Evolutionary conservation across 2,329 filamentous ascomycete genomes (phyloP), one percentile per base, ranked within the genome.

Genomic region (Scolecobasidium constrictum): DNA sequence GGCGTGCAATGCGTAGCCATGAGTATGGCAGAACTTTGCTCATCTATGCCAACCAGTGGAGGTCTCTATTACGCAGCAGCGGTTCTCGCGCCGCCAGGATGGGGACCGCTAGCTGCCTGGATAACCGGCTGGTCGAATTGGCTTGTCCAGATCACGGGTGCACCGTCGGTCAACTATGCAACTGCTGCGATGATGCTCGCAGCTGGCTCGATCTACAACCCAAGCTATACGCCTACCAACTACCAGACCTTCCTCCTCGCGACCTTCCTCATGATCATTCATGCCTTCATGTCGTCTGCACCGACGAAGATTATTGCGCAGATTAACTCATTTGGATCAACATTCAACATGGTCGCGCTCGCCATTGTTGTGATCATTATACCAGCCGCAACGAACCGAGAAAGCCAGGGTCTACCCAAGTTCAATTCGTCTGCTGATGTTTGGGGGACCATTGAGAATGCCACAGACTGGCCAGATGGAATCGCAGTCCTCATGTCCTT

Each of bases 51-150:
- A 3, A 84, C 81, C 1, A 66, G 71, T 51, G 81, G 81, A 43
- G 81, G 81, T 19, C 64, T 86, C 12, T 86, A 86, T 59, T 86
- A 86, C 56, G 81, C 81, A 13, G 65, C 79, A 15, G 81, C 81
- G 3, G 81, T 85, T 1, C 68, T 86, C 5, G 81, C 81, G 19
- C 78, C 78, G 4, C 67, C 69, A 2, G 74, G 74, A 34, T 83
- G 71, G 58, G 79, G 79, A 0, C 78, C 79, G 2, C 70, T 82
- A 41, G 79, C 78, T 12, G 72, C 79, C 11, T 83, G 65, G 79
- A 63, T 83, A 21, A 82, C 77, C 1, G 79, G 78, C 7, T 83
- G 79, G 79, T 78, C 72, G 38, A 83, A 81, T 56, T 83, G 78
- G 77, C 65, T 82, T 31, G 69, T 67, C n/a, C 78, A 82, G 53